phyloP scores from a whole-genome alignment of 192 early-diverging fungal genomes.

The Coemansia sp. region DNA sequence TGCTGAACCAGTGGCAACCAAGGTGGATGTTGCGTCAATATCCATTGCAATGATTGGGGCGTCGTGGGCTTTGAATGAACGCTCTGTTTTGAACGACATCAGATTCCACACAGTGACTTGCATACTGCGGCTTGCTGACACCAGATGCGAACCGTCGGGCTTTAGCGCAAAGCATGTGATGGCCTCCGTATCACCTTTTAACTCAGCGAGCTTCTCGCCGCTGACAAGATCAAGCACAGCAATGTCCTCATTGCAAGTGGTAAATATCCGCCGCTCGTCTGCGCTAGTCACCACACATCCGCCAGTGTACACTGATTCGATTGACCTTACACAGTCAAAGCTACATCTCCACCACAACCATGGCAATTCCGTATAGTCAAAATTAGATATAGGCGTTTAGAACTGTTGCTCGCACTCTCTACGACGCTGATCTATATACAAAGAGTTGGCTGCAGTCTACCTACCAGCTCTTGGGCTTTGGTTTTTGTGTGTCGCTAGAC shows the following conservation, averaged over 20 bases:
- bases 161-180: conserved; percentile 85
- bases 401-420: not conserved
- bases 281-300: conserved; percentile 71
- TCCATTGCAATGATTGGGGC: conserved; percentile 92
- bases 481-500: conserved; percentile 21
- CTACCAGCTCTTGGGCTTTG: conserved; percentile 48
- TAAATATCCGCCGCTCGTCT: conserved; percentile 69
- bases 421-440: not conserved
- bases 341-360: conserved; percentile 33
- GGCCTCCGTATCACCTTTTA: conserved; percentile 81
- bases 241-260: conserved; percentile 82
- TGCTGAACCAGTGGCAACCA: conserved; percentile 95
- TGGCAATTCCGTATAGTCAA: not conserved
- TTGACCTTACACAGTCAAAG: conserved; percentile 71
- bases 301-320: conserved; percentile 90
- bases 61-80: conserved; percentile 74
- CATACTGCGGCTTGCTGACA: conserved; percentile 80
- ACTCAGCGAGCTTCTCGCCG: conserved; percentile 60
- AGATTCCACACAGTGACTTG: conserved; percentile 78
- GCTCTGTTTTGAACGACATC: conserved; percentile 64
- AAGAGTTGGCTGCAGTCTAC: not conserved
- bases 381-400: not conserved
- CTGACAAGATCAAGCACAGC: conserved; percentile 68
- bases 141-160: conserved; percentile 72
- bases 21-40: conserved; percentile 82